Evolutionary conservation across 495 filamentous ascomycete genomes (phyloP).

Genomic region (Trichoderma erinaceum): DNA sequence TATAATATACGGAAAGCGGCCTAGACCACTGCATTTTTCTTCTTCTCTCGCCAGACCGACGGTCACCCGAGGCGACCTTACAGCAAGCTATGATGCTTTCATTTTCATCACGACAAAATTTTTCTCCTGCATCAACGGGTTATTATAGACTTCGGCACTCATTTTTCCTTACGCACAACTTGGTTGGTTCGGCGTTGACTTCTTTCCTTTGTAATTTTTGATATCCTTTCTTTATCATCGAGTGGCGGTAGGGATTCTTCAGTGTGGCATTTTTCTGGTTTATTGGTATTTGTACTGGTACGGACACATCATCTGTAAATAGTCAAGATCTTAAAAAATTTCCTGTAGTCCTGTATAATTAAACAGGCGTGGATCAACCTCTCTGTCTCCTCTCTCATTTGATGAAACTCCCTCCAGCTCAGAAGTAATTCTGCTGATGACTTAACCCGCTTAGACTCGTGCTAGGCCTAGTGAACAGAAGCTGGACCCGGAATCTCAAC

Average conservation of each 20-base stretch:
- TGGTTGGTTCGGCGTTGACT: background rate
- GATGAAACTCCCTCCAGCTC: background rate
- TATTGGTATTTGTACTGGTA: background rate
- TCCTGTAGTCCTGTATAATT: background rate
- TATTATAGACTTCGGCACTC: conserved; percentile 12
- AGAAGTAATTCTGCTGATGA: too few species aligned
- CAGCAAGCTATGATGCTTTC: background rate
- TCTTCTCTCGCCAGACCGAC: too few species aligned
- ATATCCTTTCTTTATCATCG: conserved; percentile 9
- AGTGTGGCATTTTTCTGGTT: conserved; percentile 3
- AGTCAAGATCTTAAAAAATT: background rate
- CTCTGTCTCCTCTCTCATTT: background rate
- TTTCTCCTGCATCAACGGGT: conserved; percentile 2
- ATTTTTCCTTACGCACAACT: conserved; percentile 5
- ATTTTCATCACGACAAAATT: background rate
- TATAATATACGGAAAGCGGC: too few species aligned
- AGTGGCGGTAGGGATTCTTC: conserved; percentile 2
- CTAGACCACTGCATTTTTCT: too few species aligned
- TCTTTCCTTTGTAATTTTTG: conserved; percentile 10
- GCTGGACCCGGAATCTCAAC: too few species aligned
- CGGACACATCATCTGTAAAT: background rate
- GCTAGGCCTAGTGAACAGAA: too few species aligned
- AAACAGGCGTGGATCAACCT: background rate
- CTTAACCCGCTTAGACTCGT: too few species aligned
- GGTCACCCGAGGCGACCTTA: background rate